A percentile compares a stretch with the other conserved stretches of the same genome.
phyloP scores from a whole-genome alignment of 768 basidiomycete genomes.

The Russula brevipes region DNA sequence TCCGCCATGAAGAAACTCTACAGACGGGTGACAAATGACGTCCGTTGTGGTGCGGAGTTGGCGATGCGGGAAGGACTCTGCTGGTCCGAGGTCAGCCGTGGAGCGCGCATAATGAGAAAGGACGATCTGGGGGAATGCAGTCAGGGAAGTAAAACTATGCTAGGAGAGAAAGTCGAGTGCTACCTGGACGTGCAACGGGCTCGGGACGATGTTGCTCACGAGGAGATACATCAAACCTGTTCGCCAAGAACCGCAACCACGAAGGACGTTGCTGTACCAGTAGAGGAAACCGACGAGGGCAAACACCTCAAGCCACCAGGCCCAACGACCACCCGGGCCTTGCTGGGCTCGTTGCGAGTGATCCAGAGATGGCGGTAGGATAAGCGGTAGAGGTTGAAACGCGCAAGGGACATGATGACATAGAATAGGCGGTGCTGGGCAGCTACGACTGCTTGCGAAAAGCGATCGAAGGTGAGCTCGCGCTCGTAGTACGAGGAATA shows the following conservation, averaged over 20 bases:
- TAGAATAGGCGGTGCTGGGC: slow-evolving; percentile 94
- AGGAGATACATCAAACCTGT: slow-evolving; percentile 69
- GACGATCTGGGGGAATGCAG: slow-evolving; percentile 59
- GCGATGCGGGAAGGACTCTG: slow-evolving; percentile 87
- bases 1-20: slow-evolving; percentile 94
- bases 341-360: slow-evolving; percentile 58
- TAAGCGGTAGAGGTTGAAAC: slow-evolving; percentile 91
- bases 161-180: slow-evolving; percentile 25
- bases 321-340: slow-evolving; percentile 70
- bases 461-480: slow-evolving; percentile 69
- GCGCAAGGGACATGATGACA: slow-evolving; percentile 78
- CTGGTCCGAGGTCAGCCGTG: slow-evolving; percentile 82
- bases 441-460: slow-evolving; percentile 58
- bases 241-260: slow-evolving; percentile 65
- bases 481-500: slow-evolving; percentile 96
- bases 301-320: slow-evolving; percentile 68
- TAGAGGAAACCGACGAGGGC: slow-evolving; percentile 81
- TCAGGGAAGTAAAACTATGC: neutral
- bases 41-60: slow-evolving; percentile 98
- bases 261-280: slow-evolving; percentile 76
- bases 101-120: slow-evolving; percentile 97
- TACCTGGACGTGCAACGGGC: slow-evolving; percentile 94
- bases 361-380: slow-evolving; percentile 74
- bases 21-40: slow-evolving; percentile 76
- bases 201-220: slow-evolving; percentile 79